phyloP scores from a whole-genome alignment of 768 basidiomycete species.

The Pleurotus sapidus region DNA sequence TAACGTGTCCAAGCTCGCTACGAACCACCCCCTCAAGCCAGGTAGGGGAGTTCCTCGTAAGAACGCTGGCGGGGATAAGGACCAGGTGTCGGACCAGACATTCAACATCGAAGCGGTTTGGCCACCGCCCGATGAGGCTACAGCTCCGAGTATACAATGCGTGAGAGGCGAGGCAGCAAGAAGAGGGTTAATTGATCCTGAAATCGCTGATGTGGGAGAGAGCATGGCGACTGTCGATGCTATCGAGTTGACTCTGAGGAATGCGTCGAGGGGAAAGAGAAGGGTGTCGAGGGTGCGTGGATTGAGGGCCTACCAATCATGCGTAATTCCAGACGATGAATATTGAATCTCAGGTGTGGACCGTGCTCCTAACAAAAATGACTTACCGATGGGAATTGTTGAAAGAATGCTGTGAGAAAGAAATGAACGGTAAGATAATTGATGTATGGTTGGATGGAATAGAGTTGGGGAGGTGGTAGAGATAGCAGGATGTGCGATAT shows the following conservation, averaged over 20 bases:
- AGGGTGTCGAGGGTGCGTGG: conserved; percentile 33
- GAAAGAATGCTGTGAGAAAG: conserved; percentile 38
- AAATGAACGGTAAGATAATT: conserved; percentile 49
- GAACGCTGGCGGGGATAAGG: conserved; percentile 42
- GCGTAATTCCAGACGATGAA: neutral
- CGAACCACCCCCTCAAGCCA: conserved; percentile 10
- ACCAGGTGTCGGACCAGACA: conserved; percentile 43
- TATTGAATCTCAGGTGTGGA: neutral
- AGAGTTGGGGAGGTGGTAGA: conserved; percentile 44
- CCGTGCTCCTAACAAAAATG: neutral
- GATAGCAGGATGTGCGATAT: conserved; percentile 40
- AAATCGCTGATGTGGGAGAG: conserved; percentile 25
- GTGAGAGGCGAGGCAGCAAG: conserved; percentile 38
- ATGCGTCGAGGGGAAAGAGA: conserved; percentile 48
- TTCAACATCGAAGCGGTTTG: conserved; percentile 40
- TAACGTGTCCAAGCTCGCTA: conserved; percentile 35
- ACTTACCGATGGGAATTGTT: conserved; percentile 32
- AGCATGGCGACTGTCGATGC: conserved; percentile 25
- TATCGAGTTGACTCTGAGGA: conserved; percentile 42
- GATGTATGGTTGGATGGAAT: conserved; percentile 40
- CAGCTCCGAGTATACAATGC: conserved; percentile 44
- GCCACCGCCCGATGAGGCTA: conserved; percentile 46
- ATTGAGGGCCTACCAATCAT: conserved; percentile 6
- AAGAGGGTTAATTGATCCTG: conserved; percentile 20
- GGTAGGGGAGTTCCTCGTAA: conserved; percentile 16